phyloP scores from a whole-genome alignment of 129 eudicot species.

The Apium graveolens region DNA sequence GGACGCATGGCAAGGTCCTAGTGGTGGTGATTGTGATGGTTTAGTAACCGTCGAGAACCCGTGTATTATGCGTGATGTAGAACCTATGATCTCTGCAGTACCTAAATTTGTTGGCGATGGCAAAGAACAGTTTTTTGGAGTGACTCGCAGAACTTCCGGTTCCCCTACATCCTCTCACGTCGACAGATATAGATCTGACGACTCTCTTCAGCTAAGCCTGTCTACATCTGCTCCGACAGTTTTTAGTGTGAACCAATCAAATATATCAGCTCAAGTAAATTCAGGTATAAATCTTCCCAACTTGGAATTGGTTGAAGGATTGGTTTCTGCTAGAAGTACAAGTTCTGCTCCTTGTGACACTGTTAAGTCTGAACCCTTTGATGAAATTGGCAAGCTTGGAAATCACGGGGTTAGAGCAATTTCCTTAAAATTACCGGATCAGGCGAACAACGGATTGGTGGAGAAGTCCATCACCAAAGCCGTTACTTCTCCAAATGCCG shows the following conservation, averaged over 20 bases:
- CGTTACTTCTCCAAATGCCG: constrained; percentile 7
- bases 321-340: background rate
- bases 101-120: constrained; percentile 11
- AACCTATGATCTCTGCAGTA: constrained; percentile 11
- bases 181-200: constrained; percentile 14
- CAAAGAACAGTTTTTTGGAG: constrained; percentile 18
- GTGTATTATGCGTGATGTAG: background rate
- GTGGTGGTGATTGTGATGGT: constrained; percentile 15
- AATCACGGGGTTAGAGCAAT: constrained; percentile 5
- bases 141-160: constrained; percentile 11
- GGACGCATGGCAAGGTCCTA: constrained; percentile 46
- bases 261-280: constrained; percentile 5
- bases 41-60: background rate
- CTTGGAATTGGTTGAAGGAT: constrained; percentile 10
- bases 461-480: constrained; percentile 10
- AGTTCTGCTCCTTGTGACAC: constrained; percentile 12
- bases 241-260: background rate
- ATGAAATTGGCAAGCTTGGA: constrained; percentile 19
- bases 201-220: constrained; percentile 30
- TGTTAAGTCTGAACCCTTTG: constrained; percentile 37
- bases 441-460: constrained; percentile 13
- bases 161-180: background rate
- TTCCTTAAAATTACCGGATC: constrained; percentile 7
- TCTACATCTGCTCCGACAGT: constrained; percentile 15
- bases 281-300: constrained; percentile 7